Evolutionary conservation across 164 flowering plant genomes (phyloP).

Genomic region (Tinospora cordifolia): DNA sequence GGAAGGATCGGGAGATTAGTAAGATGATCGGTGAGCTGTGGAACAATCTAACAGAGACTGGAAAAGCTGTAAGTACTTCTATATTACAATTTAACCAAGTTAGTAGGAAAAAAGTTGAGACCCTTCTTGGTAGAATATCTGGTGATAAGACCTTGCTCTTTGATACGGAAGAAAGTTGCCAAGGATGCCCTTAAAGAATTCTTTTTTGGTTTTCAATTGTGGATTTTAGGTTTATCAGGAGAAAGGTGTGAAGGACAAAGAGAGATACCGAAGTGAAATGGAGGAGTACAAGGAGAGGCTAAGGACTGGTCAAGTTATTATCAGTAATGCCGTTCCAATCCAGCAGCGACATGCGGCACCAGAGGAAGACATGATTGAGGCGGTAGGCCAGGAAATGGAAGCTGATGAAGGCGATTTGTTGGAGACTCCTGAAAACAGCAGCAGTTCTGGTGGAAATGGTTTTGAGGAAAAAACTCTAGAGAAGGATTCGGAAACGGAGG

Average conservation of each 20-base stretch:
- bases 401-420: constrained; percentile 20
- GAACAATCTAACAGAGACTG: constrained; percentile 64
- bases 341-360: constrained; percentile 41
- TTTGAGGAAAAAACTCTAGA: constrained; percentile 31
- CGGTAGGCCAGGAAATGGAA: constrained; percentile 20
- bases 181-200: not conserved
- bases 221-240: constrained; percentile 74
- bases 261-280: constrained; percentile 76
- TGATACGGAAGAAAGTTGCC: too few species aligned
- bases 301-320: constrained; percentile 36
- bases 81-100: not conserved
- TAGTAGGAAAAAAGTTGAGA: not conserved
- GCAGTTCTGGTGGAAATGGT: constrained; percentile 34
- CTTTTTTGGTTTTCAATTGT: not conserved
- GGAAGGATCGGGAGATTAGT: constrained; percentile 87
- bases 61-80: constrained; percentile 54
- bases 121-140: not conserved
- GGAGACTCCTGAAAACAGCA: constrained; percentile 19
- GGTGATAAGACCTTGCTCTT: too few species aligned
- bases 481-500: constrained; percentile 28
- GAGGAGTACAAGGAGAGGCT: constrained; percentile 60
- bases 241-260: constrained; percentile 75
- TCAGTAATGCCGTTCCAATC: constrained; percentile 51
- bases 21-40: constrained; percentile 87
- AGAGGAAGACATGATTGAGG: constrained; percentile 22